phyloP scores from a whole-genome alignment of 257 asterid genomes.

The Solanum chiquidenum region DNA sequence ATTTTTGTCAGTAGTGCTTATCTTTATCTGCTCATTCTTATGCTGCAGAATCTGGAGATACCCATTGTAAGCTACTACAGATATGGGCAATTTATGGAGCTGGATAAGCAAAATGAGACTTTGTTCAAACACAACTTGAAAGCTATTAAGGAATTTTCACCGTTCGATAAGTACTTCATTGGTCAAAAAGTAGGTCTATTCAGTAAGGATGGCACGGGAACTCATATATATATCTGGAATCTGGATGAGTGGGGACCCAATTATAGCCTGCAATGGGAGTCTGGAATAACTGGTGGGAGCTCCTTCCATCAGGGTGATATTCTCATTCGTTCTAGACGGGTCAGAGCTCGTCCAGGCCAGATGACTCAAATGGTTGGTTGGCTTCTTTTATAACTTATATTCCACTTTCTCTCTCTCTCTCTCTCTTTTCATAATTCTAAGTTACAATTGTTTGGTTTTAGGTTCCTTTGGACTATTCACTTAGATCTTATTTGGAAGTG shows the following conservation, averaged over 20 bases:
- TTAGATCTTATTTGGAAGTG: constrained; percentile 63
- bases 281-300: constrained; percentile 56
- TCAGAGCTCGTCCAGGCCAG: constrained; percentile 81
- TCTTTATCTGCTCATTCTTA: constrained; percentile 4
- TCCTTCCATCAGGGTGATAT: constrained; percentile 70
- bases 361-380: constrained; percentile 32
- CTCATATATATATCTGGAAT: constrained; percentile 75
- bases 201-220: constrained; percentile 48
- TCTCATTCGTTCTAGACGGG: constrained; percentile 44
- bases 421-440: not conserved
- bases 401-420: not conserved
- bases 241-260: constrained; percentile 71
- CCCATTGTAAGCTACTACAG: constrained; percentile 68
- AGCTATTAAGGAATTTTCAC: constrained; percentile 52
- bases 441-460: constrained; percentile 17
- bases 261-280: constrained; percentile 52
- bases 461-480: constrained; percentile 79
- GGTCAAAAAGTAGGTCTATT: constrained; percentile 64
- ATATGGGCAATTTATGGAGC: constrained; percentile 54
- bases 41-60: constrained; percentile 63
- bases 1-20: not conserved
- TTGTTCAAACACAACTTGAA: constrained; percentile 52
- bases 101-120: constrained; percentile 51
- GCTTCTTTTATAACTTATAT: not conserved
- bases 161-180: constrained; percentile 63